phyloP scores from a whole-genome alignment of 306 rosid species.

The Dryas drummondii region DNA sequence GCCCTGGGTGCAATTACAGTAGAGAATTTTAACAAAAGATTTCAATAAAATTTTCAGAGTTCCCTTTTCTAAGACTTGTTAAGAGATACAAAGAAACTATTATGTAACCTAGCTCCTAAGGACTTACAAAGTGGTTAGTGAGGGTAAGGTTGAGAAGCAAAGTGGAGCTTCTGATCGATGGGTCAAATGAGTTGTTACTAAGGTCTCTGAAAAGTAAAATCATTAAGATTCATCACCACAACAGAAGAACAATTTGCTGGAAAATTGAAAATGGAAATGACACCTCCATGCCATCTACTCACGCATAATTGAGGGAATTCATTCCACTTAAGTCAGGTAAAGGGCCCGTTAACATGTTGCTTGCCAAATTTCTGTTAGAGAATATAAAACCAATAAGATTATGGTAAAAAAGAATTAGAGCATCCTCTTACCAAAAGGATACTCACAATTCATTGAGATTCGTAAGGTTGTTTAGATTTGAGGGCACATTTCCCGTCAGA shows the following conservation, averaged over 20 bases:
- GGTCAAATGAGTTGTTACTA: slow-evolving; percentile 71
- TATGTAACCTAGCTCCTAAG: slow-evolving; percentile 6
- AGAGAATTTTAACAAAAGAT: not conserved
- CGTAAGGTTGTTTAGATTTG: slow-evolving; percentile 67
- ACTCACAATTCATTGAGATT: slow-evolving; percentile 73
- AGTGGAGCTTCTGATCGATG: slow-evolving; percentile 66
- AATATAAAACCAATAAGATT: slow-evolving; percentile 3
- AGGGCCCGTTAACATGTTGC: slow-evolving; percentile 61
- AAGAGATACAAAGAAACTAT: not conserved
- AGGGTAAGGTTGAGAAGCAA: slow-evolving; percentile 64
- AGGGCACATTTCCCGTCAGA: slow-evolving; percentile 63
- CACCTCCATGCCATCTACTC: slow-evolving; percentile 31
- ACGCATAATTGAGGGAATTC: slow-evolving; percentile 67
- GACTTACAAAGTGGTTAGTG: slow-evolving; percentile 82
- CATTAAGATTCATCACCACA: slow-evolving; percentile 13
- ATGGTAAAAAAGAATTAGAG: not conserved
- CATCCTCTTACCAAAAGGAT: slow-evolving; percentile 12
- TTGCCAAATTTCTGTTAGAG: slow-evolving; percentile 68
- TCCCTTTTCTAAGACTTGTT: not conserved
- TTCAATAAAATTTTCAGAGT: not conserved
- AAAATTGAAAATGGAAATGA: slow-evolving; percentile 12
- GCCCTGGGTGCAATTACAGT: slow-evolving; percentile 33
- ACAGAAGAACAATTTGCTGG: slow-evolving; percentile 11
- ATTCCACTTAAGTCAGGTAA: slow-evolving; percentile 68
- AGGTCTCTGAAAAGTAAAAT: slow-evolving; percentile 58